Percentiles rank a stretch among this genome's conserved stretches.
These are phyloP conservation scores for Blastobotrys muscicola DNA, from an alignment of 805 yeast genomes.

Conservation along the genomic window DNA sequence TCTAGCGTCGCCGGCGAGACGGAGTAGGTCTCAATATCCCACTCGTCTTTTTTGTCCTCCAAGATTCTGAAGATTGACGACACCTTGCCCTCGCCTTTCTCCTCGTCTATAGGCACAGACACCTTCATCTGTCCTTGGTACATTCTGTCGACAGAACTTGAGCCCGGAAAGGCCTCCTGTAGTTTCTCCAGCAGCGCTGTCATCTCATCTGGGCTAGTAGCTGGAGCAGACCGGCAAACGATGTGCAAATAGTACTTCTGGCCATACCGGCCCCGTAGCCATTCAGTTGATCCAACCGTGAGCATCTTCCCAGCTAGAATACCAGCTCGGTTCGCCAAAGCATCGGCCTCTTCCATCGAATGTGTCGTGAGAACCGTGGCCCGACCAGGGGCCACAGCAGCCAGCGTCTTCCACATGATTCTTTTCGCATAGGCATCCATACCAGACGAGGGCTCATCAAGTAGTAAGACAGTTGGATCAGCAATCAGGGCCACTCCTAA, in stretches of 20 bases:
- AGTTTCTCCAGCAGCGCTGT: slow-evolving; percentile 18
- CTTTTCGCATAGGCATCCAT: slow-evolving; percentile 33
- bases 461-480: slow-evolving; percentile 27
- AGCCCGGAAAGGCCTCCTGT: slow-evolving; percentile 17
- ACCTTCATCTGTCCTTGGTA: slow-evolving; percentile 27
- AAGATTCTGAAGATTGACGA: slow-evolving; percentile 14
- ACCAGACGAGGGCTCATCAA: slow-evolving; percentile 32
- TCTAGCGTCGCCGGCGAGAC: slow-evolving; percentile 26
- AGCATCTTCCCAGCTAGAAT: slow-evolving; percentile 24
- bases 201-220: slow-evolving; percentile 22
- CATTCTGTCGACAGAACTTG: slow-evolving; percentile 23
- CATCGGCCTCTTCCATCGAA: slow-evolving; percentile 33
- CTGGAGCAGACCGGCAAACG: slow-evolving; percentile 23
- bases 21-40: slow-evolving; percentile 23
- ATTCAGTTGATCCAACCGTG: slow-evolving; percentile 26
- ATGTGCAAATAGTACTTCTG: slow-evolving; percentile 24
- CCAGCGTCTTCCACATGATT: slow-evolving; percentile 30
- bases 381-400: slow-evolving; percentile 25
- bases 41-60: slow-evolving; percentile 12
- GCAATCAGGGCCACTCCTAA: slow-evolving; percentile 29
- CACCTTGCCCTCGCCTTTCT: slow-evolving; percentile 6
- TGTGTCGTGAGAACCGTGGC: slow-evolving; percentile 29
- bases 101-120: slow-evolving; percentile 17
- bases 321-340: slow-evolving; percentile 28
- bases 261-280: slow-evolving; percentile 24